Conservation (phyloP, 2,329 filamentous ascomycete species). For the Zelopaecilomyces penicillatus region DNA sequence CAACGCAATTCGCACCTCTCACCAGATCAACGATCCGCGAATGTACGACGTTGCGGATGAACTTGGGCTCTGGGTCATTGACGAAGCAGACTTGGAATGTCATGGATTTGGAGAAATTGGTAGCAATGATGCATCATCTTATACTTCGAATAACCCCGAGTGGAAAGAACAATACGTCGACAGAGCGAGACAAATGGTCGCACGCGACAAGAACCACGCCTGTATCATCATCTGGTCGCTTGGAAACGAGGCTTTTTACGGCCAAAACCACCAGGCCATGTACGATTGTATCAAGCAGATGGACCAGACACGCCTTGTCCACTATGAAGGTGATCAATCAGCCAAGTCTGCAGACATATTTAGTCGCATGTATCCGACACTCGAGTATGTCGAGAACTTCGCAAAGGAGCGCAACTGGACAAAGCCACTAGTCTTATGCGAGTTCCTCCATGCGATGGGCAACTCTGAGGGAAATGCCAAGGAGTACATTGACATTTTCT, state of each 20-base stretch:
- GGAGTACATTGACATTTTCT: slow-evolving; percentile 60
- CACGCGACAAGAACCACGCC: slow-evolving; percentile 51
- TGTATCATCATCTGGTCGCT: slow-evolving; percentile 64
- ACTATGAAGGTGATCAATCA: slow-evolving; percentile 56
- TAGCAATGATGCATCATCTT: slow-evolving; percentile 23
- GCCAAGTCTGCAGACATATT: slow-evolving; percentile 55
- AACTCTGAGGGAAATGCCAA: slow-evolving; percentile 60
- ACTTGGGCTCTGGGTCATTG: slow-evolving; percentile 56
- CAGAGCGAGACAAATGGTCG: slow-evolving; percentile 54
- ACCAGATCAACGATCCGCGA: slow-evolving; percentile 54
- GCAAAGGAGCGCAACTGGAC: slow-evolving; percentile 34
- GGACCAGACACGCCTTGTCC: slow-evolving; percentile 50
- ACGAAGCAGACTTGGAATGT: slow-evolving; percentile 47
- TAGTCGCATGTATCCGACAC: slow-evolving; percentile 55
- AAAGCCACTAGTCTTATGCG: slow-evolving; percentile 51
- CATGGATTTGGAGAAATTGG: slow-evolving; percentile 40
- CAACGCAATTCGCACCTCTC: slow-evolving; percentile 60
- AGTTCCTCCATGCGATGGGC: slow-evolving; percentile 58
- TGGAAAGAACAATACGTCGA: slow-evolving; percentile 61
- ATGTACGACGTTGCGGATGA: slow-evolving; percentile 56
- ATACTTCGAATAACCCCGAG: slow-evolving; percentile 49
- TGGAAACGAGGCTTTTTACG: slow-evolving; percentile 65
- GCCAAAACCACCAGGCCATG: slow-evolving; percentile 60
- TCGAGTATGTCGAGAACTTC: slow-evolving; percentile 35
- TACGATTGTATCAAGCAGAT: slow-evolving; percentile 51